These are phyloP conservation scores for Trichoderma sp. DNA, from an alignment of 2,329 filamentous ascomycete genomes.

Conservation along the genomic window DNA sequence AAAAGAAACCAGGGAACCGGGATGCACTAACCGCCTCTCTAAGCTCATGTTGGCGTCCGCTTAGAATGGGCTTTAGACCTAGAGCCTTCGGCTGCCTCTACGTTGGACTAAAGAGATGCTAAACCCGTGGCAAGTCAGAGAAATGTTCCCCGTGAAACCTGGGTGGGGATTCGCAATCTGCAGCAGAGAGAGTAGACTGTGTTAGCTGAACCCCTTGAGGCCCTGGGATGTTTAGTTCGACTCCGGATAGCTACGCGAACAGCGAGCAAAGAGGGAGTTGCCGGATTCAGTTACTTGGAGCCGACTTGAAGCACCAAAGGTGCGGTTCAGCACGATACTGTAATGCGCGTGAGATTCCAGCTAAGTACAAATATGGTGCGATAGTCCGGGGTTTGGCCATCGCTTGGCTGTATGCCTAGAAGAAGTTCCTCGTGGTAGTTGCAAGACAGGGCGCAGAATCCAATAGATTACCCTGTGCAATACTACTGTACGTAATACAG, in stretches of 20 bases:
- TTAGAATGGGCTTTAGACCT: not conserved
- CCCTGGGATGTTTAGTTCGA: not conserved
- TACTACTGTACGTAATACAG: too few species aligned
- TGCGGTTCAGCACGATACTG: not conserved
- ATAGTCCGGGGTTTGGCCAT: not conserved
- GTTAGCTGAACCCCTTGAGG: not conserved
- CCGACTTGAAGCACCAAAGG: not conserved
- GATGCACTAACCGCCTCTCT: not conserved
- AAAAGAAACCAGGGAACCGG: not conserved
- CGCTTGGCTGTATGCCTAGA: not conserved
- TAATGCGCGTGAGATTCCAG: not conserved
- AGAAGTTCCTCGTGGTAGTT: not conserved
- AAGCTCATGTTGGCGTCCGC: not conserved
- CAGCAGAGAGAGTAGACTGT: not conserved
- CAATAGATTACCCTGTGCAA: too few species aligned
- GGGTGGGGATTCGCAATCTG: not conserved
- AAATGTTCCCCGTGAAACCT: conserved; percentile 7
- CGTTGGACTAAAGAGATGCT: not conserved
- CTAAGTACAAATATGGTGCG: not conserved
- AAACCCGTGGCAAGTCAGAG: not conserved
- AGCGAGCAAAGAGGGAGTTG: not conserved
- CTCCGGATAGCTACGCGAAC: not conserved
- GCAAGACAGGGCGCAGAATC: not conserved
- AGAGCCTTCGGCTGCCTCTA: not conserved
- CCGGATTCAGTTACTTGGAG: not conserved